phyloP scores from a whole-genome alignment of 2,329 filamentous ascomycete species.

The Xylariaceae sp. region DNA sequence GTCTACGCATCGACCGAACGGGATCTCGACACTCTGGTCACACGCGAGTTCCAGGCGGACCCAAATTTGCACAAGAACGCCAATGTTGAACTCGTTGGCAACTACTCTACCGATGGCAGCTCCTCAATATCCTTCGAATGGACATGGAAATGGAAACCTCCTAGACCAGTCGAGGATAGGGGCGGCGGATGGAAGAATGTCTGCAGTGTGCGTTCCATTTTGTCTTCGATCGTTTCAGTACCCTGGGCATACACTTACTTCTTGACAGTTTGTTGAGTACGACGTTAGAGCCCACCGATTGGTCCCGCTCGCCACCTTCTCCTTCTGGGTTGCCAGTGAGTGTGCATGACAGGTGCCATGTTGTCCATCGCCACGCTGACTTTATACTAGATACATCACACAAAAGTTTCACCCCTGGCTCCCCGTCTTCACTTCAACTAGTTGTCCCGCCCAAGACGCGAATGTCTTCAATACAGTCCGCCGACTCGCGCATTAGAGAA shows the following conservation, averaged over 20 bases:
- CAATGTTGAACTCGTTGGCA: constrained; percentile 92
- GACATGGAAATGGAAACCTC: constrained; percentile 96
- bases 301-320: constrained; percentile 84
- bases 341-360: constrained; percentile 10
- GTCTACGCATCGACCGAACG: constrained; percentile 79
- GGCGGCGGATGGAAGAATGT: constrained; percentile 92
- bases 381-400: constrained; percentile 37
- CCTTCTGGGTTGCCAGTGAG: constrained; percentile 87
- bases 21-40: constrained; percentile 91
- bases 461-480: constrained; percentile 79
- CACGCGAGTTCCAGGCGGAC: constrained; percentile 91
- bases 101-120: constrained; percentile 78
- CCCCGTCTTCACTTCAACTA: constrained; percentile 68
- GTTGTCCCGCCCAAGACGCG: constrained; percentile 69
- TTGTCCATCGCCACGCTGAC: constrained; percentile 20
- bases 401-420: constrained; percentile 53
- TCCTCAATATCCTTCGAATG: constrained; percentile 85
- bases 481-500: constrained; percentile 78
- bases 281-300: constrained; percentile 87
- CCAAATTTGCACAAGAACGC: constrained; percentile 96
- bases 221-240: neutral
- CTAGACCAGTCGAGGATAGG: constrained; percentile 72
- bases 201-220: constrained; percentile 63
- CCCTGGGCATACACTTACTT: constrained; percentile 25
- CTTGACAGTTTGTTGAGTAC: constrained; percentile 81